A percentile compares a stretch with the other conserved stretches of the same genome.
phyloP scores from a whole-genome alignment of 2,329 filamentous ascomycete genomes.

The Metarhizium anisopliae region DNA sequence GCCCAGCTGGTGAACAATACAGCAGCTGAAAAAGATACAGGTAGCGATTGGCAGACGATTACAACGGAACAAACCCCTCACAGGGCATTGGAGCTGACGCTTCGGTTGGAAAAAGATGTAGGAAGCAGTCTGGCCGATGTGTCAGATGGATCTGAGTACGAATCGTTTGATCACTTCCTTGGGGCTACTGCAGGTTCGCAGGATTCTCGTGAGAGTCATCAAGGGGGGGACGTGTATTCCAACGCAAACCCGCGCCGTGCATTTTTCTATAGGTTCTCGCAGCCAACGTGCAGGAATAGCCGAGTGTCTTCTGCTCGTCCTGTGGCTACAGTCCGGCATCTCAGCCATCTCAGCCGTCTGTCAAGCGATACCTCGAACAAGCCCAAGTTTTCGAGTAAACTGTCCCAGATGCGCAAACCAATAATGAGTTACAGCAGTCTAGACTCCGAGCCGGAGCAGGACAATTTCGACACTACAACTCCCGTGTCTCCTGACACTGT shows the following conservation, averaged over 20 bases:
- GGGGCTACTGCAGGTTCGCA: background rate
- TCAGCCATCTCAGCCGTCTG: constrained; percentile 20
- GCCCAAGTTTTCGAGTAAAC: background rate
- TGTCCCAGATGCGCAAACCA: constrained; percentile 15
- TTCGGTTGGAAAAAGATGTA: constrained; percentile 16
- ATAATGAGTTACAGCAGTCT: constrained; percentile 23
- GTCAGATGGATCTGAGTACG: constrained; percentile 25
- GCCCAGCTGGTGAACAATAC: constrained; percentile 5
- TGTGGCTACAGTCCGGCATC: constrained; percentile 14
- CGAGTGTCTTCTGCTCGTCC: constrained; percentile 12
- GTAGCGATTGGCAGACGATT: constrained; percentile 28
- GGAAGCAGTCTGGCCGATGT: constrained; percentile 38
- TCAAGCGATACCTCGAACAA: constrained; percentile 6
- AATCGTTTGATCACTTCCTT: constrained; percentile 5
- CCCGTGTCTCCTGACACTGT: background rate
- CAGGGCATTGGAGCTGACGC: constrained; percentile 15
- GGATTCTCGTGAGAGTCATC: constrained; percentile 6
- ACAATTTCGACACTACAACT: background rate
- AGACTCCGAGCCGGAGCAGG: constrained; percentile 14
- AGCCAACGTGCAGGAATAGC: constrained; percentile 12
- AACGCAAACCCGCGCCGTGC: background rate
- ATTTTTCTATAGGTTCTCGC: background rate
- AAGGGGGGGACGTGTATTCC: background rate
- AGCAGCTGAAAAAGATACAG: constrained; percentile 8
- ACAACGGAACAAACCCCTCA: constrained; percentile 19